Evolutionary conservation across 768 basidiomycete genomes (phyloP), one percentile per base, ranked within the genome.

Genomic region (Suillus decipiens): DNA sequence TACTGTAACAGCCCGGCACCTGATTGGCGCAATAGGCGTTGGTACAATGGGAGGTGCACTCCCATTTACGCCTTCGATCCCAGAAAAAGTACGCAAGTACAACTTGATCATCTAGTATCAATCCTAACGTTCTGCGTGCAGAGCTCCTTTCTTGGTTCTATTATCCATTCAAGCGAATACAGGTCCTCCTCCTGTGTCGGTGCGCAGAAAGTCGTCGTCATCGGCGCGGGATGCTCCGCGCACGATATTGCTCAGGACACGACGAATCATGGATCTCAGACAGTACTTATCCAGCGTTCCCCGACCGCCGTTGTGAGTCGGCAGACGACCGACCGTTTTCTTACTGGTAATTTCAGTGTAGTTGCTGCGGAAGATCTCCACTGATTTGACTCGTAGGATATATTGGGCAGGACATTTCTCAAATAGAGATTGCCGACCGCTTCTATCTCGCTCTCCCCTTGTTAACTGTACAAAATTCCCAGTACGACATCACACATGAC

Each of bases 171-270:
- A n/a, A 55, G 53, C 41, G 8, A 62, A 31, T 62, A 62, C 34
- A 60, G 1, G 5, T 59, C 43, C 3, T 28, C 61, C 5, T 33
- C 33, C n/a, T 24, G 24, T 19, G 5, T 2, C 8, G 5, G 50
- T 5, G 31, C 51, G 24, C 54, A 54, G 28, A 64, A 64, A n/a
- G 63, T 54, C 1, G 53, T 39, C 3, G 58, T 65, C 19, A 6
- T 65, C 15, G 64, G 63, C 22, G 63, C 42, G n/a, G 64, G 58
- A n/a, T 65, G 64, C 11, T 65, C 64, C 9, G 64, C 56, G 8
- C 64, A 65, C 17, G 64, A 65, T 39, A 65, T 65, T 33, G 57
- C 64, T 47, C 64, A 65, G 51, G 64, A 65, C 51, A 31, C 60
- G 42, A 39, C 64, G 15, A 51, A 34, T 31, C 48, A 22, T 9